Evolutionary conservation across 176 grass and related monocot species (phyloP), one percentile per base, ranked within the genome.

Genomic region (Carex parvula): DNA sequence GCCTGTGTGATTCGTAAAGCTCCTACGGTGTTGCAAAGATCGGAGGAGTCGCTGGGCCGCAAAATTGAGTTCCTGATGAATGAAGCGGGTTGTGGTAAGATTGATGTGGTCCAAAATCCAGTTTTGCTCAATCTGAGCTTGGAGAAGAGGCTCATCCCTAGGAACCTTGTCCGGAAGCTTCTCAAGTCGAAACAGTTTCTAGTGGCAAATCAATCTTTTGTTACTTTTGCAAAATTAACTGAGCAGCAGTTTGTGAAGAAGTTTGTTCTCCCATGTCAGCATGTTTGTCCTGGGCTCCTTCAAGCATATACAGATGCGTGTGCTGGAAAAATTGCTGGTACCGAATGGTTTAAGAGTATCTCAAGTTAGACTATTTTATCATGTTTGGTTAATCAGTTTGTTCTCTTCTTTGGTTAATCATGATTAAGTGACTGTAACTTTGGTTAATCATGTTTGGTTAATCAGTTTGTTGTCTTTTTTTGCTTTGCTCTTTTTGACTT

Each of bases 81-180:
- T 13, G 65, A 79, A 50, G 52, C 46, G 13, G 56, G 84, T 10
- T 95, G 71, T 92, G 64, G 75, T 84, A 29, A 29, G 29, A 29
- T 29, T 29, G 29, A 29, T 29, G 29, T 29, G 64, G 75, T 84
- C 14, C 60, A 1, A 18, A 58, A 53, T n/a, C 89, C 90, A 13
- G 61, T 67, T 46, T 5, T 95, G 50, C 74, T 95, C 60, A 79
- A 21, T 8, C 66, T 63, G 42, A 92, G 90, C 66, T 79, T 96
- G 52, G 46, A 84, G 72, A 89, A 92, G 83, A 81, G 93, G 87
- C 69, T 91, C 57, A 55, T 82, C 0, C 93, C 87, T 17, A 85
- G 88, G 35, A 81, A 44, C 74, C 84, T 70, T 5, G 88, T 53
- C n/a, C 16, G 82, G 13, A 79, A 90, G 22, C 48, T 57, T 29